Evolutionary conservation across 2,329 filamentous ascomycete genomes (phyloP).

Genomic region (Cyanodermella asteris): DNA sequence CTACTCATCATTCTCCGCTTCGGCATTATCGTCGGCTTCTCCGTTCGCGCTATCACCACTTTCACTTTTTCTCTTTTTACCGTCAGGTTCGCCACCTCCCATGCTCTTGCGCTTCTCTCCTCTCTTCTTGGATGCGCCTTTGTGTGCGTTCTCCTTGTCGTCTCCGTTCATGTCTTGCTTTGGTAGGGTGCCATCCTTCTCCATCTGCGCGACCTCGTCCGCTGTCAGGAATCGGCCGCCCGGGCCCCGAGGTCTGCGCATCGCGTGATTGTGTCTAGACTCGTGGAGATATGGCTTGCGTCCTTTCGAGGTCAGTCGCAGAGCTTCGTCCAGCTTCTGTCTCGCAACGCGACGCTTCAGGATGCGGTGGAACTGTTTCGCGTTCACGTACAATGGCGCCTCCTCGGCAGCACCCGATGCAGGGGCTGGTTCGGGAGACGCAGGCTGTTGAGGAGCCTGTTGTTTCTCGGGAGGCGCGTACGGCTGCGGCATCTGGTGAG

Average conservation of each 20-base stretch:
- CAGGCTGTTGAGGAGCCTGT: conserved; percentile 42
- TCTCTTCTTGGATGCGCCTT: neutral
- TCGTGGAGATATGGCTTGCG: conserved; percentile 95
- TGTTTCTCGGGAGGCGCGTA: conserved; percentile 37
- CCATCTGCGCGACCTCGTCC: conserved; percentile 82
- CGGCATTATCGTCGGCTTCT: too few species aligned
- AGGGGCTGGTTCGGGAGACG: conserved; percentile 60
- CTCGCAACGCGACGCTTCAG: conserved; percentile 81
- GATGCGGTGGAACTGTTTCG: conserved; percentile 96
- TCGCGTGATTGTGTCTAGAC: conserved; percentile 92
- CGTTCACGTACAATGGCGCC: conserved; percentile 90
- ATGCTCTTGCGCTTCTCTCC: neutral
- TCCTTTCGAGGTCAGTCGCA: conserved; percentile 82
- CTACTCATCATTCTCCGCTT: too few species aligned
- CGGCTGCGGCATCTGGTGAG: conserved; percentile 27
- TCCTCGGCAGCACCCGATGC: conserved; percentile 56
- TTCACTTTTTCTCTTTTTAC: too few species aligned
- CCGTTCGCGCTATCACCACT: too few species aligned
- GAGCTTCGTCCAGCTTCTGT: conserved; percentile 78
- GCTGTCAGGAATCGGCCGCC: conserved; percentile 91
- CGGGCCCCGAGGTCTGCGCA: conserved; percentile 81
- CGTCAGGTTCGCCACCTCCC: conserved; percentile 5
- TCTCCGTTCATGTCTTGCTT: conserved; percentile 16
- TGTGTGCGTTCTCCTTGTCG: conserved; percentile 18
- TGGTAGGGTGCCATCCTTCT: conserved; percentile 26